A percentile compares a stretch with the other conserved stretches of the same genome.
phyloP scores from a whole-genome alignment of 305 asterid species.

The Fraxinus velutina region DNA sequence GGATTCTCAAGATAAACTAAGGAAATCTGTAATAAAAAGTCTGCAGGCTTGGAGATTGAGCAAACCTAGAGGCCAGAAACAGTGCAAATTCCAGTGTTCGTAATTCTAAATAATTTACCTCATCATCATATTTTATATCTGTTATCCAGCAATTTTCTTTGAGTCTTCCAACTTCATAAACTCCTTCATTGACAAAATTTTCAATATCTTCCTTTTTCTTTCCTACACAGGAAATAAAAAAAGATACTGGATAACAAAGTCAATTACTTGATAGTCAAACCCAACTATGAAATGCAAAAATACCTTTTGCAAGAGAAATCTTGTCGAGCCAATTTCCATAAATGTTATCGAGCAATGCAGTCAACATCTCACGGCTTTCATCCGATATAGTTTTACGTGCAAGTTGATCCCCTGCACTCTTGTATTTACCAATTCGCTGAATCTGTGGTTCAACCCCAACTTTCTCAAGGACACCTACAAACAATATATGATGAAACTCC shows the following conservation, averaged over 20 bases:
- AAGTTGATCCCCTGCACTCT: conserved; percentile 96
- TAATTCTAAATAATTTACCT: conserved; percentile 52
- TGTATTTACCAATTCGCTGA: conserved; percentile 90
- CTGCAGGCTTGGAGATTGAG: background rate
- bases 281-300: conserved; percentile 10
- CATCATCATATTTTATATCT: conserved; percentile 90
- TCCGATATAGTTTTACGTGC: conserved; percentile 76
- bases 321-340: conserved; percentile 79
- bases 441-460: conserved; percentile 94
- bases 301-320: conserved; percentile 72
- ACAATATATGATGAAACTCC: conserved; percentile 30
- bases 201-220: conserved; percentile 76
- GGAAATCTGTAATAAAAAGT: background rate
- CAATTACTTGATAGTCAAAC: conserved; percentile 13
- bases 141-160: conserved; percentile 97
- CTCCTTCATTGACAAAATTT: conserved; percentile 84
- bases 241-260: conserved; percentile 15
- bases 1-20: conserved; percentile 1
- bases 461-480: conserved; percentile 91
- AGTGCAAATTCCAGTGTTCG: background rate
- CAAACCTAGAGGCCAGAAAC: conserved; percentile 15
- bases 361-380: conserved; percentile 88
- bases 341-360: conserved; percentile 83
- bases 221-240: conserved; percentile 43
- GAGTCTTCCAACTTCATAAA: conserved; percentile 69